These are phyloP conservation scores for Penicillium verrucosum DNA, from an alignment of 2,329 filamentous ascomycete species.

Conservation along the genomic window DNA sequence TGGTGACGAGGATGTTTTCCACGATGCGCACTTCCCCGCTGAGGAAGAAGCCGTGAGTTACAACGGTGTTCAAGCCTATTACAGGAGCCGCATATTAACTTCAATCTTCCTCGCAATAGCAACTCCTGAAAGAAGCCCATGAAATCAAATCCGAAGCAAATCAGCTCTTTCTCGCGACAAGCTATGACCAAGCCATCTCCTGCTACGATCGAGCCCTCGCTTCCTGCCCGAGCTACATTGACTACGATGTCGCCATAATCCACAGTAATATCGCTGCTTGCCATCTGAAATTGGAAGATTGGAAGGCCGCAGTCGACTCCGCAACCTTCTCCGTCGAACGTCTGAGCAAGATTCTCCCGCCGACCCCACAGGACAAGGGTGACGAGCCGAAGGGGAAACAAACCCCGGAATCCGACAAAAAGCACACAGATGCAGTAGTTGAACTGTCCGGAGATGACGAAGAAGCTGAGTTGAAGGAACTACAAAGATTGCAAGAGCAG, in stretches of 20 bases:
- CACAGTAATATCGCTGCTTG: slow-evolving; percentile 87
- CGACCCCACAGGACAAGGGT: slow-evolving; percentile 30
- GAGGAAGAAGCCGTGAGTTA: slow-evolving; percentile 48
- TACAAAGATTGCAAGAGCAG: slow-evolving; percentile 43
- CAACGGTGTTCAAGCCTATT: not conserved
- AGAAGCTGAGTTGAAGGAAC: slow-evolving; percentile 40
- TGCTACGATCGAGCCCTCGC: slow-evolving; percentile 78
- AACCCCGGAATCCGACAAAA: slow-evolving; percentile 5
- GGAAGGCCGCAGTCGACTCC: slow-evolving; percentile 74
- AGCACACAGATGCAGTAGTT: slow-evolving; percentile 39
- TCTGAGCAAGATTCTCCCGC: slow-evolving; percentile 60
- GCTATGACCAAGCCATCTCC: slow-evolving; percentile 73
- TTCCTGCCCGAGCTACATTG: slow-evolving; percentile 76
- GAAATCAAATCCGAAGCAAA: slow-evolving; percentile 74
- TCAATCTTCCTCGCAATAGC: slow-evolving; percentile 41
- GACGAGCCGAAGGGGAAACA: slow-evolving; percentile 17
- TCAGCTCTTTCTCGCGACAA: slow-evolving; percentile 67
- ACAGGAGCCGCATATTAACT: slow-evolving; percentile 6
- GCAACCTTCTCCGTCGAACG: slow-evolving; percentile 71
- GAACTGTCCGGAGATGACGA: slow-evolving; percentile 49
- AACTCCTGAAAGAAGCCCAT: slow-evolving; percentile 68
- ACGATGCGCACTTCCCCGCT: slow-evolving; percentile 45
- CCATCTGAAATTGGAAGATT: slow-evolving; percentile 77
- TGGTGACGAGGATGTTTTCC: slow-evolving; percentile 41
- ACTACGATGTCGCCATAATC: slow-evolving; percentile 84